A percentile compares a stretch with the other conserved stretches of the same genome.
These are phyloP conservation scores for Mycena vitilis DNA, from an alignment of 768 basidiomycete genomes.

Conservation along the genomic window DNA sequence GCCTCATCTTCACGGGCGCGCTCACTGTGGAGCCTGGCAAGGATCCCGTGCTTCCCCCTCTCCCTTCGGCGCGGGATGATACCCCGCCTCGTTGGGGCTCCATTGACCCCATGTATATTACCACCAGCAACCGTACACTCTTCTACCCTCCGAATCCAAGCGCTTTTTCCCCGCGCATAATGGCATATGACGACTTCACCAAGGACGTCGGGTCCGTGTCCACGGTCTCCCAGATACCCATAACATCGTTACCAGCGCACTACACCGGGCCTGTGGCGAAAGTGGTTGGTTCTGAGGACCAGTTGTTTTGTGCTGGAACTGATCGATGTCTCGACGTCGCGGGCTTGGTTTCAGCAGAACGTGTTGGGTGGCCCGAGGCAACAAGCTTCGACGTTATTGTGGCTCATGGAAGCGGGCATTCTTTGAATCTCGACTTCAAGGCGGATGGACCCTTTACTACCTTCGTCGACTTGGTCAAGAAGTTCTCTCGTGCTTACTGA, in stretches of 20 bases:
- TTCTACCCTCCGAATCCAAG: slow-evolving; percentile 3
- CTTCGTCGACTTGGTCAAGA: too few species aligned
- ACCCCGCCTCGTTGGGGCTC: slow-evolving; percentile 5
- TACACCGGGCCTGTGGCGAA: slow-evolving; percentile 2
- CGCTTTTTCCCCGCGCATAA: not conserved
- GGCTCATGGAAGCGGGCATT: not conserved
- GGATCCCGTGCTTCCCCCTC: too few species aligned
- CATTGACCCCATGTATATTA: slow-evolving; percentile 4
- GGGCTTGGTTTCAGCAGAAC: not conserved
- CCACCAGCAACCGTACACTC: not conserved
- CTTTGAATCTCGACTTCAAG: slow-evolving; percentile 2
- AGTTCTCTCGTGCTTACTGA: too few species aligned
- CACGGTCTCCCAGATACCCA: not conserved
- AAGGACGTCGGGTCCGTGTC: slow-evolving; percentile 4
- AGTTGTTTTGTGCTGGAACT: not conserved
- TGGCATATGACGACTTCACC: not conserved
- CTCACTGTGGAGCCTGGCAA: not conserved
- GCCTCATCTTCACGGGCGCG: not conserved
- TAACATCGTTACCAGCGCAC: not conserved
- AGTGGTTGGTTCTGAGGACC: not conserved
- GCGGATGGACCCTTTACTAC: not conserved
- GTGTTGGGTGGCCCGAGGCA: not conserved
- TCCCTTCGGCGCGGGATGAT: not conserved
- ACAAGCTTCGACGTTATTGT: slow-evolving; percentile 2
- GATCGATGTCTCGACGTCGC: not conserved